Evolutionary conservation across 1,139 yeast species (phyloP), one percentile per base, ranked within the genome.

Genomic region (Suhomyces ambrosiae): DNA sequence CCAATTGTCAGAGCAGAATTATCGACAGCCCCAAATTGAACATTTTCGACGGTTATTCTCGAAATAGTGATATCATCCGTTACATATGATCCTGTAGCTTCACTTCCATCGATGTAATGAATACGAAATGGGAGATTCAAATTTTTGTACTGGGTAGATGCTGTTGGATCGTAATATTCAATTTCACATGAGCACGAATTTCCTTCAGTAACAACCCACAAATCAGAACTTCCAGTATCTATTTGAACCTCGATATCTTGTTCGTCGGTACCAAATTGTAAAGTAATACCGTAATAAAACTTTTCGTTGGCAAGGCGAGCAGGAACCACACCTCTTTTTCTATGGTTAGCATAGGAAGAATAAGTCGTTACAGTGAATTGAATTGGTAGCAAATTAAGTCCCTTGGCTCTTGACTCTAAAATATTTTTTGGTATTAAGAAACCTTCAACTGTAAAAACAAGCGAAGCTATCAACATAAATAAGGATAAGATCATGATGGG

Each of bases 191-290:
- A 9, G 43, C 67, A 60, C 7, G 56, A 41, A 7, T 60, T 53
- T 35, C 56, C 56, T 12, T 42, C 47, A 7, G 45, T 26, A 44
- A 52, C 48, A 30, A 46, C 37, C 58, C 59, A 55, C 39, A 53
- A 45, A 33, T 55, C 58, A 11, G 58, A 49, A 22, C 54, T 48
- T 9, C 58, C 58, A 3, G 60, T 54, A 40, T 54, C 58, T 14
- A 55, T 35, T 8, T 33, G 34, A 2, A 47, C 48, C 12, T 31
- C 25, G 2, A 45, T 16, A 10, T 22, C 15, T 31, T 48, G 46
- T 7, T 40, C 27, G 30, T 42, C 31, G 10, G 52, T 44, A 10
- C 50, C 52, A 7, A 46, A 9, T 11, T 24, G 16, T 23, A 47
- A 26, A 14, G 37, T 23, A 11, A 39, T 40, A 13, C 37, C 23